Evolutionary conservation across 2,329 filamentous ascomycete genomes (phyloP).

Genomic region (Tolypocladium ovalisporum): DNA sequence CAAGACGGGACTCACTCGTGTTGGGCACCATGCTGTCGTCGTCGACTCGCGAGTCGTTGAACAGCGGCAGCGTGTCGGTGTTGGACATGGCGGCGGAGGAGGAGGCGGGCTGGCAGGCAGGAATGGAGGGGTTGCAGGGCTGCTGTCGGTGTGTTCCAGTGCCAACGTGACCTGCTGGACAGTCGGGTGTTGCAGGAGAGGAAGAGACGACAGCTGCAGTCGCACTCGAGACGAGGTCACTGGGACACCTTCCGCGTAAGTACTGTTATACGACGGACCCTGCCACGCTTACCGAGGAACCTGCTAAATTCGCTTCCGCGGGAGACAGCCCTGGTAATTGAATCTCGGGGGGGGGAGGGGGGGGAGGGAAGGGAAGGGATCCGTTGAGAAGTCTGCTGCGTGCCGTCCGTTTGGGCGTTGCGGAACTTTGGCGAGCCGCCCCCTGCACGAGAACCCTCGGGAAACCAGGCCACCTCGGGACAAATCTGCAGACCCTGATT

Average conservation of each 20-base stretch:
- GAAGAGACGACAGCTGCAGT: background rate
- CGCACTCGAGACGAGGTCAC: background rate
- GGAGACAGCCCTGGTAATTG: background rate
- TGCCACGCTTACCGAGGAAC: background rate
- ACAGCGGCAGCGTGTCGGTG: constrained; percentile 18
- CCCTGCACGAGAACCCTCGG: background rate
- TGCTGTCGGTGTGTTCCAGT: background rate
- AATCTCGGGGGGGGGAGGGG: background rate
- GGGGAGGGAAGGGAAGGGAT: background rate
- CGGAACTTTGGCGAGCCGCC: background rate
- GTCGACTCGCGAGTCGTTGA: constrained; percentile 16
- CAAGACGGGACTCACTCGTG: constrained; percentile 18
- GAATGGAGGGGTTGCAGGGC: background rate
- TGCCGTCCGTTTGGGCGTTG: background rate
- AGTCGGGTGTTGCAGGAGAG: background rate
- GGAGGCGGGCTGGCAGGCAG: constrained; percentile 12
- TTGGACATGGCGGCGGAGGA: constrained; percentile 13
- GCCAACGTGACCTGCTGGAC: background rate
- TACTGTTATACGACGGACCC: background rate
- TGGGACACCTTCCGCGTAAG: background rate
- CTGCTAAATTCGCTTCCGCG: background rate
- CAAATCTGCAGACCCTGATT: background rate
- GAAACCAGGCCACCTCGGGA: background rate
- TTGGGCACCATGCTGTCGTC: constrained; percentile 22
- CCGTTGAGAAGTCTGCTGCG: background rate